Conservation (phyloP, 495 filamentous ascomycete genomes). For the Penicillium argentinense region DNA sequence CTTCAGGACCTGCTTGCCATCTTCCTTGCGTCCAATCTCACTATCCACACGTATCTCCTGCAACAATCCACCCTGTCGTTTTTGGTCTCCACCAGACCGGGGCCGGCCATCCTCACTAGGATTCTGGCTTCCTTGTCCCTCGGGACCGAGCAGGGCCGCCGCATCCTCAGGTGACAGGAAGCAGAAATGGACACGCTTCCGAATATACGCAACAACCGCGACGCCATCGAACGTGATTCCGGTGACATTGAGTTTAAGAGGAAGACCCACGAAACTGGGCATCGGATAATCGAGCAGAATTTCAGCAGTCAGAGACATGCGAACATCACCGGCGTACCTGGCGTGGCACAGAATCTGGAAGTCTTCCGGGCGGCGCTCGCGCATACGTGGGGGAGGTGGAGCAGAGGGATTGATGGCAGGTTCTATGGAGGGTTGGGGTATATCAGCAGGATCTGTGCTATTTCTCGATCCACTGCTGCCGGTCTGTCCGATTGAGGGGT, state of each 20-base stretch:
- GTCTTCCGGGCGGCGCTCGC: constrained; percentile 55
- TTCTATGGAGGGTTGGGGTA: constrained; percentile 29
- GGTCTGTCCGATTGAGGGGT: constrained; percentile 31
- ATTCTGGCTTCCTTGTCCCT: constrained; percentile 31
- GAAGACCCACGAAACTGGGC: constrained; percentile 92
- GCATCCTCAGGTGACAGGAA: constrained; percentile 89
- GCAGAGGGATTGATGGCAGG: constrained; percentile 25
- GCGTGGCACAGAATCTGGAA: constrained; percentile 89
- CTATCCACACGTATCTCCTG: constrained; percentile 95
- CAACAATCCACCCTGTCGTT: constrained; percentile 69
- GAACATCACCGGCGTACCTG: constrained; percentile 80
- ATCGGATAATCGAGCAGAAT: constrained; percentile 97
- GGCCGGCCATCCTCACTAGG: constrained; percentile 21
- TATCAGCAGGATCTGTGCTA: constrained; percentile 20
- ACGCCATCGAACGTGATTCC: constrained; percentile 93
- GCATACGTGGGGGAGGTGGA: constrained; percentile 41
- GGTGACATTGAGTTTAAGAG: constrained; percentile 87
- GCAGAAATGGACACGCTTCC: constrained; percentile 79
- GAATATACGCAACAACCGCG: constrained; percentile 85
- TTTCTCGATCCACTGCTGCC: constrained; percentile 28
- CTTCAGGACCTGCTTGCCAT: constrained; percentile 90
- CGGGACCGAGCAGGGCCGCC: constrained; percentile 58
- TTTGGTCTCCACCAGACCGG: constrained; percentile 27
- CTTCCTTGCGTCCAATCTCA: constrained; percentile 89
- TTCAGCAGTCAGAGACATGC: constrained; percentile 84